These are phyloP conservation scores for Pyracantha coccinea DNA, from an alignment of 331 rosid species.

Conservation along the genomic window DNA sequence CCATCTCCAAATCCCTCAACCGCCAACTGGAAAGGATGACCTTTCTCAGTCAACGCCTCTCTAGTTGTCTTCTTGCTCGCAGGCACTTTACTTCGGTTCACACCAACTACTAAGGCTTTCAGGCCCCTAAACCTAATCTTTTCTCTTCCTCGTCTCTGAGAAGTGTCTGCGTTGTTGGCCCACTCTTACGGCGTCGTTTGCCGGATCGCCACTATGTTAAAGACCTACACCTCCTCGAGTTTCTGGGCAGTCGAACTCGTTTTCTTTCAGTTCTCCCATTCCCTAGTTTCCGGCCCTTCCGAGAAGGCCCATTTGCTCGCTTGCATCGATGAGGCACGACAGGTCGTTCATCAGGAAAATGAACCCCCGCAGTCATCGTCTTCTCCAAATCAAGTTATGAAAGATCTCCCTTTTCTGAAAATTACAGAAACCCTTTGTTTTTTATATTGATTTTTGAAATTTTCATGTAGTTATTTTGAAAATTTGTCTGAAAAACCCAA, in stretches of 20 bases:
- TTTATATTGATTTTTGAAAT: background rate
- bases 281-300: slow-evolving; percentile 39
- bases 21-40: slow-evolving; percentile 18
- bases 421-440: background rate
- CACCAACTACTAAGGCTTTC: slow-evolving; percentile 16
- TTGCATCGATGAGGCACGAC: slow-evolving; percentile 62
- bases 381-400: background rate
- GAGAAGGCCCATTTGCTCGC: slow-evolving; percentile 49
- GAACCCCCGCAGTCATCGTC: slow-evolving; percentile 32
- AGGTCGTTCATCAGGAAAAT: slow-evolving; percentile 47
- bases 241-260: slow-evolving; percentile 70
- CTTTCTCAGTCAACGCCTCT: slow-evolving; percentile 3
- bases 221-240: slow-evolving; percentile 73
- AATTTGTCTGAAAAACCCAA: too few relatives aligned
- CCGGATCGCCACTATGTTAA: slow-evolving; percentile 73
- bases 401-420: background rate
- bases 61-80: slow-evolving; percentile 23
- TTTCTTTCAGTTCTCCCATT: slow-evolving; percentile 57
- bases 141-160: slow-evolving; percentile 17
- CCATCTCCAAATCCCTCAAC: slow-evolving; percentile 37
- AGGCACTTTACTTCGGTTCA: slow-evolving; percentile 14
- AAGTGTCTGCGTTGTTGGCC: slow-evolving; percentile 9
- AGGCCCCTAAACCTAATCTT: background rate
- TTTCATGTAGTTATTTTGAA: too few relatives aligned
- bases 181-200: slow-evolving; percentile 40